These are phyloP conservation scores for Solanum dulcamara DNA, from an alignment of 257 asterid genomes.

Conservation along the genomic window DNA sequence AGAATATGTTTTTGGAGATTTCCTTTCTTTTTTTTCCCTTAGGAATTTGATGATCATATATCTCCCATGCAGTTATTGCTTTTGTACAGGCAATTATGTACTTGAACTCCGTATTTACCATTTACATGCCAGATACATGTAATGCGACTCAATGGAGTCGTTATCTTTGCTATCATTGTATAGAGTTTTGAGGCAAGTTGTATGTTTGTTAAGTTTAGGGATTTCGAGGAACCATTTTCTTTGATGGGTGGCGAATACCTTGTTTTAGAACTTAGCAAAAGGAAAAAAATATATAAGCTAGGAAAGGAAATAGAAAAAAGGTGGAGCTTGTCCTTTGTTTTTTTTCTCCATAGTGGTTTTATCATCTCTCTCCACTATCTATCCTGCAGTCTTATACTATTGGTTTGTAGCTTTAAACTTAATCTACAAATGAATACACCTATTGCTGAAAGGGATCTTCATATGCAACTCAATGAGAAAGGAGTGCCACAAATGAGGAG, in stretches of 20 bases:
- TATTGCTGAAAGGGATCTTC: not conserved
- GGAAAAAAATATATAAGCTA: not conserved
- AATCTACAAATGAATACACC: not conserved
- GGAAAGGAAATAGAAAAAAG: not conserved
- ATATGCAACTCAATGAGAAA: not conserved
- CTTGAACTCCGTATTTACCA: not conserved
- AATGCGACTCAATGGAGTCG: not conserved
- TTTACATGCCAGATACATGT: not conserved
- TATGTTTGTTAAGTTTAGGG: not conserved
- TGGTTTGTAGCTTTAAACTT: not conserved
- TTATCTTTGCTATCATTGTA: not conserved
- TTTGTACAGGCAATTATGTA: not conserved
- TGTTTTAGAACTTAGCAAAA: not conserved
- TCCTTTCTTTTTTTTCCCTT: not conserved
- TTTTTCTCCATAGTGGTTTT: not conserved
- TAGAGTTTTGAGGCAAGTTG: not conserved
- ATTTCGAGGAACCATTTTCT: not conserved
- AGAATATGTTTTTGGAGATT: not conserved
- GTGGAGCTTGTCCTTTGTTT: not conserved
- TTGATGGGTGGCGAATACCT: not conserved
- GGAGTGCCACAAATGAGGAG: not conserved
- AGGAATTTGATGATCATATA: not conserved
- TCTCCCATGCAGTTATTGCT: not conserved
- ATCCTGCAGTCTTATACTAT: not conserved
- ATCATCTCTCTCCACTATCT: not conserved